phyloP scores from a whole-genome alignment of 2,329 filamentous ascomycete species.

The Aspergillus sp. region DNA sequence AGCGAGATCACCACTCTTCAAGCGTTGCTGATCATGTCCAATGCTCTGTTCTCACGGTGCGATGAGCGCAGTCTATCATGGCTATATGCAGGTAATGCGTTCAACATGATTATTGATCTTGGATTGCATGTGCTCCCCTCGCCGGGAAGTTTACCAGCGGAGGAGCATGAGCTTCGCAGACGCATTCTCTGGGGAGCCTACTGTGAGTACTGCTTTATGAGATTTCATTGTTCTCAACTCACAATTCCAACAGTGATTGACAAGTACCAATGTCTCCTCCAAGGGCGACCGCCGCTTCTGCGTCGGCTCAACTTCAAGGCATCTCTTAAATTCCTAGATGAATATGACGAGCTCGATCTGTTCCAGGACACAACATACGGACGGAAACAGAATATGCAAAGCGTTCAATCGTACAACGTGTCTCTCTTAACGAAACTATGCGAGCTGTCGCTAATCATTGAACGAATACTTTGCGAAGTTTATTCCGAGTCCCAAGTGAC shows the following conservation, averaged over 20 bases:
- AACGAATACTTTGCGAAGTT: too few species aligned
- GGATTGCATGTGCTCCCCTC: constrained; percentile 44
- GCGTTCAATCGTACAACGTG: too few species aligned
- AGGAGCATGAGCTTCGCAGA: constrained; percentile 2
- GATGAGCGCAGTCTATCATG: constrained; percentile 53
- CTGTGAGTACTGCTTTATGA: neutral
- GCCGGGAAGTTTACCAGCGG: neutral
- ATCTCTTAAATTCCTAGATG: too few species aligned
- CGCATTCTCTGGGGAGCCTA: neutral
- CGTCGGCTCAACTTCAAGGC: too few species aligned
- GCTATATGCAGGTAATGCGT: constrained; percentile 53
- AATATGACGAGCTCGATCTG: too few species aligned
- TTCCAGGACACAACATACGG: too few species aligned
- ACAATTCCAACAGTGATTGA: neutral
- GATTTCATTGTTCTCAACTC: too few species aligned
- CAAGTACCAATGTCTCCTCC: neutral
- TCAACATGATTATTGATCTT: constrained; percentile 54
- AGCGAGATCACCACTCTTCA: constrained; percentile 57
- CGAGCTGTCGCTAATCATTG: too few species aligned
- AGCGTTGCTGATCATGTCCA: constrained; percentile 53
- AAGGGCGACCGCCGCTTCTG: too few species aligned
- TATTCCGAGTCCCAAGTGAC: too few species aligned
- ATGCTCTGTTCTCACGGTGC: constrained; percentile 50
- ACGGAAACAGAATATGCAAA: too few species aligned
- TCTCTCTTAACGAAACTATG: too few species aligned